A percentile compares a stretch with the other conserved stretches of the same genome.
Evolutionary conservation across 2,329 filamentous ascomycete genomes (phyloP).

Genomic region (Monosporascus sp.): DNA sequence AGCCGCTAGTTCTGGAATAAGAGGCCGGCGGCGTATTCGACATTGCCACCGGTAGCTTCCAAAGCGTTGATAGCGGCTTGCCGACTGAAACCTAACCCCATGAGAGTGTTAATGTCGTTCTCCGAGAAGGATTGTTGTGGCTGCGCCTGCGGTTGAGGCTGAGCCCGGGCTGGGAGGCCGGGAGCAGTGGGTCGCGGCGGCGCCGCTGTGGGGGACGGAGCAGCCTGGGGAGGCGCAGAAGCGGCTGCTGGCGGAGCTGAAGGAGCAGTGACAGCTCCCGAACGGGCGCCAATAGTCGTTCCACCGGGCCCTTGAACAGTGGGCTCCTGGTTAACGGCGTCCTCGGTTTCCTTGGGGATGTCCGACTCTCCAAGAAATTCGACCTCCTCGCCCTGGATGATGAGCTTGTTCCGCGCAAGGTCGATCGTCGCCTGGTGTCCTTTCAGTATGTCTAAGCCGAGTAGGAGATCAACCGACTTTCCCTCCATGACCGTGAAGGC

Average conservation of each 20-base stretch:
- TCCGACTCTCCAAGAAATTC: conserved; percentile 89
- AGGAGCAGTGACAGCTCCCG: conserved; percentile 66
- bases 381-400: conserved; percentile 85
- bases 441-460: conserved; percentile 96
- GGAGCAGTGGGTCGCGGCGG: conserved; percentile 21
- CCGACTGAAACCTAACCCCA: conserved; percentile 70
- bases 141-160: conserved; percentile 14
- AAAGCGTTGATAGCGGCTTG: conserved; percentile 75
- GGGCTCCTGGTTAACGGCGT: conserved; percentile 70
- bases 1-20: conserved; percentile 51
- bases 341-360: conserved; percentile 79
- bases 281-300: conserved; percentile 79
- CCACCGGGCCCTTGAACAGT: conserved; percentile 80
- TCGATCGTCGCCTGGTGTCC: conserved; percentile 92
- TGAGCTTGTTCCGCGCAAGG: conserved; percentile 73
- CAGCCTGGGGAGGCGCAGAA: conserved; percentile 21
- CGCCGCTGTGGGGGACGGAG: conserved; percentile 15
- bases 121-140: conserved; percentile 41
- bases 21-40: conserved; percentile 81
- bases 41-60: conserved; percentile 76
- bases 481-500: conserved; percentile 99
- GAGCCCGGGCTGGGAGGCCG: conserved; percentile 20
- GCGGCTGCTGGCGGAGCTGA: conserved; percentile 24
- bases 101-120: conserved; percentile 69
- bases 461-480: conserved; percentile 87